Evolutionary conservation across 1,284 basidiomycete species (phyloP).

Genomic region (Ganoderma sp.): DNA sequence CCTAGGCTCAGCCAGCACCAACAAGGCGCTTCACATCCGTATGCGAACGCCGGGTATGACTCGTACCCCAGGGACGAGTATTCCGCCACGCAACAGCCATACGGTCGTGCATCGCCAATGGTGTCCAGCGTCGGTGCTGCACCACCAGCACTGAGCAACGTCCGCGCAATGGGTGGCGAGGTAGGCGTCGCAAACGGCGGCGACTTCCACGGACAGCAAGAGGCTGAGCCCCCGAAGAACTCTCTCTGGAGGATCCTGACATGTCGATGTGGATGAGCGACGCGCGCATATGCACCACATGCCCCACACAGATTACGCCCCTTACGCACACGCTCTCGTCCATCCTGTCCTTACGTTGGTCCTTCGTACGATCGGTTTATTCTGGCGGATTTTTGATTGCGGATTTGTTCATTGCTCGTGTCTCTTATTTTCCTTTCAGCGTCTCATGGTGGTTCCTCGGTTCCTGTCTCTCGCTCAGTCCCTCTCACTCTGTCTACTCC

Average conservation of each 20-base stretch:
- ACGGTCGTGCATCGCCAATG: conserved; percentile 79
- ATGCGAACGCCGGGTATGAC: conserved; percentile 66
- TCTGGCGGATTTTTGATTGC: conserved; percentile 31
- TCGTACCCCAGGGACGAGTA: conserved; percentile 51
- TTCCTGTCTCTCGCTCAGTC: conserved; percentile 27
- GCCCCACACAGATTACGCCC: conserved; percentile 5
- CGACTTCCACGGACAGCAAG: conserved; percentile 62
- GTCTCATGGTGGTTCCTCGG: conserved; percentile 18
- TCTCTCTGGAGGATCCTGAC: conserved; percentile 72
- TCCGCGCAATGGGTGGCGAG: conserved; percentile 71
- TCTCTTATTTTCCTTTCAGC: conserved; percentile 11
- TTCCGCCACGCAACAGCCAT: conserved; percentile 52
- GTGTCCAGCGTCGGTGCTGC: conserved; percentile 67
- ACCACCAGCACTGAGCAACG: conserved; percentile 72
- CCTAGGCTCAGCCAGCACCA: conserved; percentile 50
- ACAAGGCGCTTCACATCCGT: conserved; percentile 60
- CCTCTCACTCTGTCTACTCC: neutral
- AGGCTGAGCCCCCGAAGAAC: conserved; percentile 60
- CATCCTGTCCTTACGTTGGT: conserved; percentile 31
- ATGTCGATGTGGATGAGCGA: conserved; percentile 69
- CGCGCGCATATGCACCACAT: conserved; percentile 2
- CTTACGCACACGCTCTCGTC: conserved; percentile 16
- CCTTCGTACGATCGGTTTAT: conserved; percentile 14
- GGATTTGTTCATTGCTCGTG: conserved; percentile 17
- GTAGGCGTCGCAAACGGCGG: conserved; percentile 66